Conservation (phyloP, 108 stramenopile species). For the Skeletonema menzelii region DNA sequence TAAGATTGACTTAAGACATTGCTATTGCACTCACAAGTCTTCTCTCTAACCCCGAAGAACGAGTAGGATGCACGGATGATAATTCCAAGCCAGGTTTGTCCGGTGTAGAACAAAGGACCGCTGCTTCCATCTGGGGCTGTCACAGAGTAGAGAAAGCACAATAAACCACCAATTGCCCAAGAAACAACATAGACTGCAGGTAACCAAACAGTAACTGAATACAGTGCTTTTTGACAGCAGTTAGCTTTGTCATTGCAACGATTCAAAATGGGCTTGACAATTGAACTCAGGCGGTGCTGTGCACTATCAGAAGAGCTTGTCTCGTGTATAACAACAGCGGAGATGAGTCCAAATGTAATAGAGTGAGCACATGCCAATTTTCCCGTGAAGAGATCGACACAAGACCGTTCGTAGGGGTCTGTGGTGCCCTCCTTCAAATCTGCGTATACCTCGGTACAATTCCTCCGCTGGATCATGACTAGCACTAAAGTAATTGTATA, state of each 20-base stretch:
- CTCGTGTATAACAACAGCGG: background rate
- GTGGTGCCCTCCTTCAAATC: no score
- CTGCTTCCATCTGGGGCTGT: background rate
- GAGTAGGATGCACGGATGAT: background rate
- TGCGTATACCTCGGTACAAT: no score
- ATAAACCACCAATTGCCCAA: background rate
- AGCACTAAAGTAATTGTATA: no score
- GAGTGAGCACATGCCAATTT: background rate
- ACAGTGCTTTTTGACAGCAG: background rate
- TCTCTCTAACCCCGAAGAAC: background rate
- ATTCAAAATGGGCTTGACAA: background rate
- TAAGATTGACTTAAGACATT: no score
- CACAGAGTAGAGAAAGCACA: background rate
- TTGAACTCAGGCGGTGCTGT: background rate
- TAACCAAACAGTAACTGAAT: background rate
- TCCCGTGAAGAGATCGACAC: background rate
- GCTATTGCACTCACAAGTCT: no score
- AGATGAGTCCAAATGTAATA: background rate
- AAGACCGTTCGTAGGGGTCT: no score
- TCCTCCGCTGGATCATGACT: no score
- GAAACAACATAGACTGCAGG: background rate
- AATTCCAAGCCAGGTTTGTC: background rate
- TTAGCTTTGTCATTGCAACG: background rate
- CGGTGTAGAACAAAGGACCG: background rate
- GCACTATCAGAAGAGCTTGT: background rate